A percentile compares a stretch with the other conserved stretches of the same genome.
Evolutionary conservation across 495 filamentous ascomycete species (phyloP).

Genomic region (Lophium mytilinum): DNA sequence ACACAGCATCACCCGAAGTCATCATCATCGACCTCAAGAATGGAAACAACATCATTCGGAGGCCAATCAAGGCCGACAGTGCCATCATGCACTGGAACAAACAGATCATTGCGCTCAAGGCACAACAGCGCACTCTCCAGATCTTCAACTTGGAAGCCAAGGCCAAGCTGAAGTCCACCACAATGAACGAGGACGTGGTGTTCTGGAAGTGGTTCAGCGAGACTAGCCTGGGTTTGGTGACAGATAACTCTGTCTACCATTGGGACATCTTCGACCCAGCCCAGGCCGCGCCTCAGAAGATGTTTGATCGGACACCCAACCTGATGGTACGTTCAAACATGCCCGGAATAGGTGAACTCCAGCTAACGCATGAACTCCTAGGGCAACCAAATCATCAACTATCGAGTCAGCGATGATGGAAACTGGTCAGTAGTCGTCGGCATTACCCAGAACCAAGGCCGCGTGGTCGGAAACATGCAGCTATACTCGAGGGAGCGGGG

Average conservation of each 20-base stretch:
- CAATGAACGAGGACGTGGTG: constrained; percentile 91
- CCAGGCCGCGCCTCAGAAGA: constrained; percentile 64
- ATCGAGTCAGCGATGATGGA: constrained; percentile 87
- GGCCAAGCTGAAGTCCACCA: constrained; percentile 86
- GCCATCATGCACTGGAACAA: constrained; percentile 98
- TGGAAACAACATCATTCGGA: constrained; percentile 80
- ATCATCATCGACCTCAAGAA: constrained; percentile 96
- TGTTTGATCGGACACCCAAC: constrained; percentile 88
- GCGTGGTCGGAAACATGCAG: constrained; percentile 93
- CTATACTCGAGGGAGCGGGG: constrained; percentile 91
- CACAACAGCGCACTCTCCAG: constrained; percentile 84
- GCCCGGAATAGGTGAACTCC: neutral
- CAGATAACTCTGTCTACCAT: constrained; percentile 83
- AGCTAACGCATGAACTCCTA: constrained; percentile 28
- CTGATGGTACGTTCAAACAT: constrained; percentile 50
- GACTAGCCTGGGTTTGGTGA: constrained; percentile 77
- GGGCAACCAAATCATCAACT: constrained; percentile 99
- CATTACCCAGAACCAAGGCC: constrained; percentile 85
- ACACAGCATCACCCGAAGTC: constrained; percentile 76
- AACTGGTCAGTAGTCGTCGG: constrained; percentile 98
- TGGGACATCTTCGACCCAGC: constrained; percentile 87
- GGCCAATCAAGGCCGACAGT: constrained; percentile 98
- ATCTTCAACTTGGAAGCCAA: constrained; percentile 92
- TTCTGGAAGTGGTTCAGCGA: constrained; percentile 99
- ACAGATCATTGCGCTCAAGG: constrained; percentile 93